phyloP scores from a whole-genome alignment of 192 early-diverging fungal genomes.

The Linnemannia elongata region DNA sequence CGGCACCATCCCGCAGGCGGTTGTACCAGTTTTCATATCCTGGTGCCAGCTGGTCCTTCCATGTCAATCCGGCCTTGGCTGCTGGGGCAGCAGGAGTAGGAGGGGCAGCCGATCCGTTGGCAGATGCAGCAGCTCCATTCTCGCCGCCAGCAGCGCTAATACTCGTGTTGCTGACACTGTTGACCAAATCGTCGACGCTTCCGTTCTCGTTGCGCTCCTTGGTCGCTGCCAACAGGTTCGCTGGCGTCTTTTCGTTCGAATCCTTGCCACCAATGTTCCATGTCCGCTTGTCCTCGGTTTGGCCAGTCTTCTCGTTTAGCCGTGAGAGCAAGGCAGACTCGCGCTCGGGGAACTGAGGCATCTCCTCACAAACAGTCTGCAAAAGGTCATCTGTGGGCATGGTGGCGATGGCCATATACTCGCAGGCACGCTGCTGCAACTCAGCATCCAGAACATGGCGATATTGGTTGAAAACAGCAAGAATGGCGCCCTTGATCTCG shows the following conservation, averaged over 20 bases:
- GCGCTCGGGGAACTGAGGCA: constrained; percentile 97
- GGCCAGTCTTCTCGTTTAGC: constrained; percentile 86
- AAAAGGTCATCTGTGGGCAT: constrained; percentile 90
- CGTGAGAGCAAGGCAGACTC: constrained; percentile 90
- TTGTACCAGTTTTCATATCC: constrained; percentile 69
- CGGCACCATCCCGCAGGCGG: constrained; percentile 74
- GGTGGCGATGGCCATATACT: constrained; percentile 91
- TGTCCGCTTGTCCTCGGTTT: constrained; percentile 96
- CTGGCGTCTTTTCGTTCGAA: constrained; percentile 75
- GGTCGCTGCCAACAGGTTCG: constrained; percentile 45
- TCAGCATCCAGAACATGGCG: constrained; percentile 93
- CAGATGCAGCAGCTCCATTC: constrained; percentile 51
- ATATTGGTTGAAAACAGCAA: constrained; percentile 90
- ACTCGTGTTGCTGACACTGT: constrained; percentile 17
- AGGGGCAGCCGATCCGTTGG: not conserved
- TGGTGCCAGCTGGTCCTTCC: constrained; percentile 61
- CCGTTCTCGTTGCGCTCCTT: constrained; percentile 54
- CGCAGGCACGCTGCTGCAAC: constrained; percentile 96
- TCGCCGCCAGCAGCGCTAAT: constrained; percentile 34
- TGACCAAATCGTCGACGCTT: constrained; percentile 43
- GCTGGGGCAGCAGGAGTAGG: constrained; percentile 25
- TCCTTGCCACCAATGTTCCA: constrained; percentile 94
- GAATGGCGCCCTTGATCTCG: constrained; percentile 92
- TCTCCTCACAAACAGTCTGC: constrained; percentile 96
- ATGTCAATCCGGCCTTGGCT: constrained; percentile 43